Evolutionary conservation across 176 grass and related monocot genomes (phyloP).

Genomic region (Hsuehochloa calcarea): DNA sequence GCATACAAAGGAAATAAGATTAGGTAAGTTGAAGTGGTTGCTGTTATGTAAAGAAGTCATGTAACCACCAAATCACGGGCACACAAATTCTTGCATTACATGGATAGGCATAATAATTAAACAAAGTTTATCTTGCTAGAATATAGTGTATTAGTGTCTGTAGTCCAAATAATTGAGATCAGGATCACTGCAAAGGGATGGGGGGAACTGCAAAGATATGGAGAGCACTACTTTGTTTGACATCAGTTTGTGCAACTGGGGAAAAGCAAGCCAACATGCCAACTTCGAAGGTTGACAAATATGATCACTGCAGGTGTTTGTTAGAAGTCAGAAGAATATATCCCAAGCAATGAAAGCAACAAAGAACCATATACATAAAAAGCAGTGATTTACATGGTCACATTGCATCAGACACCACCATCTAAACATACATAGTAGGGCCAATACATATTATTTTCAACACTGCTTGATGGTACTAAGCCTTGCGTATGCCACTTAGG

Average conservation of each 20-base stretch:
- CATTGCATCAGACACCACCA: neutral
- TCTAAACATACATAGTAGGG: neutral
- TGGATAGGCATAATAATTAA: slow-evolving; percentile 14
- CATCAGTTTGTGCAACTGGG: neutral
- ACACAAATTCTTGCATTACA: neutral
- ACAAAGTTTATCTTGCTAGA: slow-evolving; percentile 16
- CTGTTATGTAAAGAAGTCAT: neutral
- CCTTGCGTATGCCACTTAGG: neutral
- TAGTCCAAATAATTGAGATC: neutral
- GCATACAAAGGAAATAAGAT: neutral
- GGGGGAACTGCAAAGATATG: neutral
- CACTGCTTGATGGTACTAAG: neutral
- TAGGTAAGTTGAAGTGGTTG: slow-evolving; percentile 5
- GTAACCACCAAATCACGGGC: slow-evolving; percentile 7
- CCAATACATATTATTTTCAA: neutral
- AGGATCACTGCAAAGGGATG: neutral
- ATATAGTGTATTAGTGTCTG: neutral
- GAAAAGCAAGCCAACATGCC: neutral
- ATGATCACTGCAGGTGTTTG: neutral
- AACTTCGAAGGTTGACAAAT: neutral
- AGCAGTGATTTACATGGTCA: slow-evolving; percentile 11
- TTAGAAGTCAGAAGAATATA: neutral
- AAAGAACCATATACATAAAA: neutral
- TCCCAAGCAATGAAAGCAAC: slow-evolving; percentile 16
- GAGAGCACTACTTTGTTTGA: neutral